Base-by-base conservation (phyloP, 108 stramenopile species). In the Cyclotella cryptica region DNA sequence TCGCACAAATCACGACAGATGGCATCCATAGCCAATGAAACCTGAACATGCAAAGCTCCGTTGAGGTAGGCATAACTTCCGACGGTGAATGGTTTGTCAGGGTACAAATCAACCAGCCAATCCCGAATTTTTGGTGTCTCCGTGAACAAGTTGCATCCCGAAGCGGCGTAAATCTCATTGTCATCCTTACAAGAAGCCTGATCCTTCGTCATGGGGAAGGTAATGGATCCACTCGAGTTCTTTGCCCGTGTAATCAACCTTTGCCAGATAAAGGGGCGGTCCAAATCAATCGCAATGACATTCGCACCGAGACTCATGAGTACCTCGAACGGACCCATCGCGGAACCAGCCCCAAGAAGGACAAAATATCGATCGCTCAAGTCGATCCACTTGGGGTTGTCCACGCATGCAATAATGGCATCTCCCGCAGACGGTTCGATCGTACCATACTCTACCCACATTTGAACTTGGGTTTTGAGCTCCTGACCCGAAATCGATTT, bases 21-120 rank as follows among this genome's bases (percentile, higher is more conserved):
- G 46, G 96, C 92, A 85, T 98, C 98, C 94, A 96, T 96, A 64
- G 97, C 97, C 63, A 98, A 83, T 10, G 97, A 96, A 8, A 98
- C 92, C 79, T 98, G 96, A 47, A 98, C 97, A 75, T 98, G 97
- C 60, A 97, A 88, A 42, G 96, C 97, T 46, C 98, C 98, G 83
- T 98, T 94, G 54, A 98, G 85, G 83, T 98, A 98, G 54, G 97
- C 97, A 76, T 98, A 98, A 78, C 93, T 93, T 72, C 97, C 97
- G 13, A 97, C 93, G 28, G 92, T 91, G 70, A 98, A 89, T 14
- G 81, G 53, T 79, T 96, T 90, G 19, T 91, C 93, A 24, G 88
- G 86, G 81, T 92, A 91, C 54, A 96, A 77, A 41, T 90, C 81
- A 72, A 96, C 77, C 65, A 97, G 86, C 98, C 98, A 98, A 84